Evolutionary conservation across 2,329 filamentous ascomycete genomes (phyloP), one percentile per base, ranked within the genome.

Genomic region (Ophiostoma quercus): DNA sequence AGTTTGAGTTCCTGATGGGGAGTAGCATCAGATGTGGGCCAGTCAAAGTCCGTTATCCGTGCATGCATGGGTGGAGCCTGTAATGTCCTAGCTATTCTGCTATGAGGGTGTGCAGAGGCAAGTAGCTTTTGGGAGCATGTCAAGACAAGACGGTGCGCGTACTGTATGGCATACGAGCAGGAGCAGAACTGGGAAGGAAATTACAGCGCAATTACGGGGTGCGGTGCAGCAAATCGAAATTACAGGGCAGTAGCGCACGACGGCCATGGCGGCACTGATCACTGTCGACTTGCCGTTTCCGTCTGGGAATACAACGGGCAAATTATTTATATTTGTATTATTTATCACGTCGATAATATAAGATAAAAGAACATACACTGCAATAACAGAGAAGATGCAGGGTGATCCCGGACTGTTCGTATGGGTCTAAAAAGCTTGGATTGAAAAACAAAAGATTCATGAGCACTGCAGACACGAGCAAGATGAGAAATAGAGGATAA

Each of bases 31-130:
- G 43, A 22, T 37, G 70, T 71, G 70, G 70, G 51, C 22, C 63
- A 68, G 51, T 63, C 67, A 68, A 68, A 71, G 67, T 68, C 63
- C 63, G 70, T 67, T 71, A 71, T 71, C 70, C 67, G 70, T 71
- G 70, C 70, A 71, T 71, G 70, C 39, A 66, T 67, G 60, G 69
- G 51, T 63, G 37, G 47, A 62, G 6, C 34, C 11, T 68, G 57
- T 63, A 65, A 41, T 65, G 62, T 65, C 62, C 62, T 65, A 65
- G 60, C 34, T 16, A n/a, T n/a, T 14, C 11, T 19, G 16, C 5
- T 9, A 34, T 19, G 34, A 34, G 34, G 34, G 34, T 34, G 34
- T 32, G 29, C 16, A 41, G 25, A 32, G 22, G 54, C 16, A 62
- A 25, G 62, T 65, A 65, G 32, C 11, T 37, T 65, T 62, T 16